These are phyloP conservation scores for Pythium utonaiense DNA, from an alignment of 352 stramenopile species.

Conservation along the genomic window DNA sequence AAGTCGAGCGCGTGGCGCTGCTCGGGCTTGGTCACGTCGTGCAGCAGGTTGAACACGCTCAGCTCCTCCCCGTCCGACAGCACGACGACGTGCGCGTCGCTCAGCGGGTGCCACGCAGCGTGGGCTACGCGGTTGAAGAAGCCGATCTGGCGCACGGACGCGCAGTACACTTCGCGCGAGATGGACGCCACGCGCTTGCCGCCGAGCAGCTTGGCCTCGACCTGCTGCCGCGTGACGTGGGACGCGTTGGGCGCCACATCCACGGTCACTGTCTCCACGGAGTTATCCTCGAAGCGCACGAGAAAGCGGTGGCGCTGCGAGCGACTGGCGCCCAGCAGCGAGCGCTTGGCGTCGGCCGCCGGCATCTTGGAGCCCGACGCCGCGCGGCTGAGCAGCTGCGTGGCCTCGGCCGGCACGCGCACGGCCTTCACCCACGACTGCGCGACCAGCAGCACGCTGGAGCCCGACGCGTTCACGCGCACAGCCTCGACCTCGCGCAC, in stretches of 20 bases:
- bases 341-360: constrained; percentile 12
- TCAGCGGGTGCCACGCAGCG: constrained; percentile 68
- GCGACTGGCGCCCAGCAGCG: constrained; percentile 1
- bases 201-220: constrained; percentile 28
- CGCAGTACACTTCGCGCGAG: constrained; percentile 51
- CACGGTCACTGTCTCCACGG: constrained; percentile 23
- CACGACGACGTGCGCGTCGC: constrained; percentile 65
- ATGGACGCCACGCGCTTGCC: constrained; percentile 34
- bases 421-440: constrained; percentile 61
- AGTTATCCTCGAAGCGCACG: constrained; percentile 48
- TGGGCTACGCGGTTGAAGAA: constrained; percentile 57
- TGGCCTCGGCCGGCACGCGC: constrained; percentile 34
- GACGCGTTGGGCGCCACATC: constrained; percentile 23
- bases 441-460: constrained; percentile 51
- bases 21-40: constrained; percentile 67
- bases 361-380: constrained; percentile 8
- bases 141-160: constrained; percentile 46
- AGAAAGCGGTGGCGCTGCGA: constrained; percentile 33
- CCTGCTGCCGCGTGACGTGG: constrained; percentile 16
- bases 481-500: constrained; percentile 51
- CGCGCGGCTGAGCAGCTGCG: constrained; percentile 8
- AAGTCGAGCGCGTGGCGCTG: constrained; percentile 66
- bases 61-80: constrained; percentile 75
- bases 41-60: constrained; percentile 58
- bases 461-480: constrained; percentile 50